Evolutionary conservation across 208 protist species (phyloP), one percentile per base, ranked within the genome.

Genomic region (Leishmania lainsoni): DNA sequence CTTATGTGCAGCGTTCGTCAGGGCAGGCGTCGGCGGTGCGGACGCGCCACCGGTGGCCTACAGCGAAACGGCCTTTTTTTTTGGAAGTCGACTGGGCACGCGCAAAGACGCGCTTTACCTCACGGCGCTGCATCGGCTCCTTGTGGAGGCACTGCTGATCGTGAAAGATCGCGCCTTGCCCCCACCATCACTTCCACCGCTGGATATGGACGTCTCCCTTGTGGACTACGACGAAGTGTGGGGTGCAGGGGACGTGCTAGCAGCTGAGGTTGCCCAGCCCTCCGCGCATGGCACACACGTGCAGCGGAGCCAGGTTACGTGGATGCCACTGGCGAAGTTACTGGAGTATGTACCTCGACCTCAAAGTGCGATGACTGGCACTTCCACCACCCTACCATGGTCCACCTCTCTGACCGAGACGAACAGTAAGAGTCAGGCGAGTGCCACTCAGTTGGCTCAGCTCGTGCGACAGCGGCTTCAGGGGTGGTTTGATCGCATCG

Each of bases 161-260:
- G 56, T 66, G 35, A 48, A 77, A 26, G 54, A 22, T 22, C 10
- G n/a, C 54, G 8, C 69, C 69, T 17, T 52, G 26, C 45, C 22
- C 69, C 3, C 39, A 16, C 32, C 54, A 49, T 65, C 74, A 26
- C 71, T 12, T 14, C 29, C 51, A 3, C 51, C 72, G 32, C 3
- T 29, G 48, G 61, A 74, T 16, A 72, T 71, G 5, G 81, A 83
- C 29, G 85, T 92, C 61, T 87, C 89, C 12, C 69, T 92, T n/a
- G 82, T 90, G 16, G 85, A 90, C 69, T 80, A 83, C 56, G 87
- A 92, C 71, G 83, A 87, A 68, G 65, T 63, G 2, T 92, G 87
- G 89, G 89, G 87, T 52, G 68, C 83, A 6, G 84, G 81, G 5
- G 87, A 90, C 75, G 85, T 90, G 3, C 74, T 92, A 8, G 85